Conservation (phyloP, 768 basidiomycete species). For the Cytidiella melzeri region DNA sequence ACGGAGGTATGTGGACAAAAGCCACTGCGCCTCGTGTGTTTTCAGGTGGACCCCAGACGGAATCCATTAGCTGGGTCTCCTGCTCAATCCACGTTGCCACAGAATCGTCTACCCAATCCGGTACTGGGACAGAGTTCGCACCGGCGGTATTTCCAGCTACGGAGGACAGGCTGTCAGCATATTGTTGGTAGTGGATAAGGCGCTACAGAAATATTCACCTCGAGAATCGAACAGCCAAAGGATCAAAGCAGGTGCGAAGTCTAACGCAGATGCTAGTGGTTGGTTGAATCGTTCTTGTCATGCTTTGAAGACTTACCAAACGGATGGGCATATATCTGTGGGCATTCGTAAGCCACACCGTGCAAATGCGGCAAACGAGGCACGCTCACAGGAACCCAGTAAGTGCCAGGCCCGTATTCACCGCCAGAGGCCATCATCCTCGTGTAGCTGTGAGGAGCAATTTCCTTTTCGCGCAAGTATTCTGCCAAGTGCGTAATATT, state of each 20-base stretch:
- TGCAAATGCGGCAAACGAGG: neutral
- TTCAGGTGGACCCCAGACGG: slow-evolving; percentile 49
- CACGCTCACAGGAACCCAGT: slow-evolving; percentile 65
- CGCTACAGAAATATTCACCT: slow-evolving; percentile 32
- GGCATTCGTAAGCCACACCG: slow-evolving; percentile 28
- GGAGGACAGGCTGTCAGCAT: neutral
- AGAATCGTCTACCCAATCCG: slow-evolving; percentile 64
- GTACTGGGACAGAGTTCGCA: slow-evolving; percentile 37
- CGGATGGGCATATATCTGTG: slow-evolving; percentile 18
- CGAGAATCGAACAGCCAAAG: slow-evolving; percentile 80
- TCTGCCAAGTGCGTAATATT: slow-evolving; percentile 71
- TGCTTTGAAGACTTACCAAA: no score
- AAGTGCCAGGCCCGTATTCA: slow-evolving; percentile 56
- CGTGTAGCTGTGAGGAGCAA: slow-evolving; percentile 57
- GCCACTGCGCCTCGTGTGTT: slow-evolving; percentile 47
- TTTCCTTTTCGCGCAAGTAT: slow-evolving; percentile 49
- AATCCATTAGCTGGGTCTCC: slow-evolving; percentile 49
- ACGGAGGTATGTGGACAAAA: slow-evolving; percentile 77
- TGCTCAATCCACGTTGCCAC: slow-evolving; percentile 56
- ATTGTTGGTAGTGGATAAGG: neutral
- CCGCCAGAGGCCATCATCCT: slow-evolving; percentile 56
- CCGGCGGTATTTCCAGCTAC: slow-evolving; percentile 46
- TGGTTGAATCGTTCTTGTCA: no score
- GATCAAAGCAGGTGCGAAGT: slow-evolving; percentile 46
- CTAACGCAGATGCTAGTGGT: no score